phyloP scores from a whole-genome alignment of 75 land plant species.

The Isoetes taiwanensis region DNA sequence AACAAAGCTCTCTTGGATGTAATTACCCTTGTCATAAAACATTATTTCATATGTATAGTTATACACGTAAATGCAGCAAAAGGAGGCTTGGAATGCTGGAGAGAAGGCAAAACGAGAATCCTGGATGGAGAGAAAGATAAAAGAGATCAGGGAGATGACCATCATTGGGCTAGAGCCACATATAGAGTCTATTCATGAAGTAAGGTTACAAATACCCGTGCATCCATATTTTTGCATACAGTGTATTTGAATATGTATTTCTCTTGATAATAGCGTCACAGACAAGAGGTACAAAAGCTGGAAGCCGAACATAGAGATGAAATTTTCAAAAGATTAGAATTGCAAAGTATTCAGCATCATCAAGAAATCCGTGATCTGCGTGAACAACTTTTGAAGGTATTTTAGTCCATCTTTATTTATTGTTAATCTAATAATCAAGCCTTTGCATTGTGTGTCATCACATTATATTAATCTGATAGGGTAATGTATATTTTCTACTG shows the following conservation, averaged over 20 bases:
- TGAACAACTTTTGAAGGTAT: slow-evolving; percentile 9
- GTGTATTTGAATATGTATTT: background rate
- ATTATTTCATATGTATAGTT: background rate
- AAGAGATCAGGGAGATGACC: slow-evolving; percentile 20
- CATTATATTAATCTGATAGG: no score
- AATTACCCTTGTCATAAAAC: background rate
- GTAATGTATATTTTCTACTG: no score
- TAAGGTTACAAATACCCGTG: background rate
- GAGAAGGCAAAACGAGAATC: slow-evolving; percentile 17
- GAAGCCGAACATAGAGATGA: slow-evolving; percentile 13
- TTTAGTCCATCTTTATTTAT: background rate
- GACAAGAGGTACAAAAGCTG: slow-evolving; percentile 10
- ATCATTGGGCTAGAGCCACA: slow-evolving; percentile 20
- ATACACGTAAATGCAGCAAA: slow-evolving; percentile 11
- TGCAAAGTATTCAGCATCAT: slow-evolving; percentile 8
- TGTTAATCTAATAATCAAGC: background rate
- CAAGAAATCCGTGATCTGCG: slow-evolving; percentile 13
- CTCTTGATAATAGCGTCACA: slow-evolving; percentile 10
- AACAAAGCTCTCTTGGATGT: background rate
- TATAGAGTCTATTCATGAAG: slow-evolving; percentile 16
- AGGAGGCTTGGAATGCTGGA: slow-evolving; percentile 20
- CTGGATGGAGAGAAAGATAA: slow-evolving; percentile 18
- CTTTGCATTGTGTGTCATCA: background rate
- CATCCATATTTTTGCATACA: background rate
- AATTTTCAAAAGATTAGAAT: slow-evolving; percentile 7